These are phyloP conservation scores for Punica granatum DNA, from an alignment of 345 rosid genomes.

Conservation along the genomic window DNA sequence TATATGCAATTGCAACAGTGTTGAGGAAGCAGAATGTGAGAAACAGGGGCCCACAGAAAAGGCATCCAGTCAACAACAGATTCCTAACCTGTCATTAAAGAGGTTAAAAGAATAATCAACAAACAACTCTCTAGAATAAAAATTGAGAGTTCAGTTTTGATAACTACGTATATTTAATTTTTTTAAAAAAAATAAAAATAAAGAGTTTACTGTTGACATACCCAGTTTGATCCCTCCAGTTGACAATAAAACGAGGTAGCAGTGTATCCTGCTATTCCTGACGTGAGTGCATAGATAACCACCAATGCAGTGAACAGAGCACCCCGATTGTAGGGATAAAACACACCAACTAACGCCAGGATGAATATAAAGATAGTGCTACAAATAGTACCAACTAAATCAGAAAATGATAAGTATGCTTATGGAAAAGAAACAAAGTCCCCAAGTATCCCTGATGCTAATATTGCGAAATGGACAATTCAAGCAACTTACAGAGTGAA, in stretches of 20 bases:
- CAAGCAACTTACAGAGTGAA: constrained; percentile 41
- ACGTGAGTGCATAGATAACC: constrained; percentile 50
- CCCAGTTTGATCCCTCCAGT: constrained; percentile 56
- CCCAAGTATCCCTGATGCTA: not conserved
- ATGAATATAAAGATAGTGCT: constrained; percentile 41
- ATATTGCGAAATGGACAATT: not conserved
- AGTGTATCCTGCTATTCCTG: constrained; percentile 52
- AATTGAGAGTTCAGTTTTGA: not conserved
- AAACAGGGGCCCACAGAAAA: constrained; percentile 47
- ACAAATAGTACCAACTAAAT: constrained; percentile 3
- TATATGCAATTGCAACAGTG: constrained; percentile 45
- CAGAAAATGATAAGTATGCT: not conserved
- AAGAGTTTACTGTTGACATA: constrained; percentile 8
- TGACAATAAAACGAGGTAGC: constrained; percentile 44
- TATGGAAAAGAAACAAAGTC: not conserved
- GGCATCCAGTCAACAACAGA: constrained; percentile 39
- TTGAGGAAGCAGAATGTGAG: constrained; percentile 48
- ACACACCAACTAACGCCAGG: constrained; percentile 45
- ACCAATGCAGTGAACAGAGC: constrained; percentile 52
- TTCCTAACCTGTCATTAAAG: constrained; percentile 39
- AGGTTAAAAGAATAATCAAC: not conserved
- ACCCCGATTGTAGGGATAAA: constrained; percentile 52
- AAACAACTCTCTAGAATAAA: not conserved
- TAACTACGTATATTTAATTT: too few species aligned
- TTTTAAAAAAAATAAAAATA: too few species aligned